phyloP scores from a whole-genome alignment of 2,329 filamentous ascomycete genomes.

The Colletotrichum lupini region DNA sequence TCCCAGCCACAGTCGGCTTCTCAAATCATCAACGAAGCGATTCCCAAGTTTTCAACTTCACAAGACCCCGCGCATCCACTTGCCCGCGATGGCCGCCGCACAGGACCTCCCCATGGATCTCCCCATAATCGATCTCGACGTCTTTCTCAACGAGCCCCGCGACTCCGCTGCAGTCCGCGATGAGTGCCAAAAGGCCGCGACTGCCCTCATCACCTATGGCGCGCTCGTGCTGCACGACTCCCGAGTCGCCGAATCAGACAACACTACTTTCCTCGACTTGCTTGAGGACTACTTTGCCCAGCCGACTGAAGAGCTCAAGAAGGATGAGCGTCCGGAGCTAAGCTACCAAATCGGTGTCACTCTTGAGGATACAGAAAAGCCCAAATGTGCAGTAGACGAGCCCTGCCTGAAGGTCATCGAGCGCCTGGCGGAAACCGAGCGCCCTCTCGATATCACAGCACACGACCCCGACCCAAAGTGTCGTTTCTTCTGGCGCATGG shows the following conservation, averaged over 20 bases:
- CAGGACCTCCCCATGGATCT: slow-evolving; percentile 62
- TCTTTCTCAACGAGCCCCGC: slow-evolving; percentile 59
- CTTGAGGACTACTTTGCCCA: slow-evolving; percentile 75
- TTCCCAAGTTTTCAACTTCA: not conserved
- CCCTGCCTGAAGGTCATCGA: slow-evolving; percentile 68
- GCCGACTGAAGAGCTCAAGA: slow-evolving; percentile 55
- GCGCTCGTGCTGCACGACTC: slow-evolving; percentile 70
- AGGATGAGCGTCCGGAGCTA: slow-evolving; percentile 67
- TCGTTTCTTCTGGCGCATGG: slow-evolving; percentile 73
- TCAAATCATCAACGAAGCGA: not conserved
- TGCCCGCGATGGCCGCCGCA: slow-evolving; percentile 37
- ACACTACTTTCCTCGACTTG: slow-evolving; percentile 67
- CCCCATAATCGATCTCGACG: slow-evolving; percentile 68
- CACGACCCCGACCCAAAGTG: slow-evolving; percentile 71
- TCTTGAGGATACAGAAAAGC: slow-evolving; percentile 72
- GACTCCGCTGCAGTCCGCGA: slow-evolving; percentile 56
- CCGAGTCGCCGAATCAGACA: slow-evolving; percentile 66
- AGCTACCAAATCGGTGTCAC: slow-evolving; percentile 72
- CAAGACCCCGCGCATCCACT: not conserved
- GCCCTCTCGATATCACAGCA: slow-evolving; percentile 67
- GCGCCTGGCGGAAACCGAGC: slow-evolving; percentile 63
- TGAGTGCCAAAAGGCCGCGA: slow-evolving; percentile 65
- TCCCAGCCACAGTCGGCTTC: not conserved
- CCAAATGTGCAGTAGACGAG: slow-evolving; percentile 72
- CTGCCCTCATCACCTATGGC: slow-evolving; percentile 69